A percentile compares a stretch with the other conserved stretches of the same genome.
Evolutionary conservation across 345 rosid species (phyloP).

Genomic region (Ceriops decandra): DNA sequence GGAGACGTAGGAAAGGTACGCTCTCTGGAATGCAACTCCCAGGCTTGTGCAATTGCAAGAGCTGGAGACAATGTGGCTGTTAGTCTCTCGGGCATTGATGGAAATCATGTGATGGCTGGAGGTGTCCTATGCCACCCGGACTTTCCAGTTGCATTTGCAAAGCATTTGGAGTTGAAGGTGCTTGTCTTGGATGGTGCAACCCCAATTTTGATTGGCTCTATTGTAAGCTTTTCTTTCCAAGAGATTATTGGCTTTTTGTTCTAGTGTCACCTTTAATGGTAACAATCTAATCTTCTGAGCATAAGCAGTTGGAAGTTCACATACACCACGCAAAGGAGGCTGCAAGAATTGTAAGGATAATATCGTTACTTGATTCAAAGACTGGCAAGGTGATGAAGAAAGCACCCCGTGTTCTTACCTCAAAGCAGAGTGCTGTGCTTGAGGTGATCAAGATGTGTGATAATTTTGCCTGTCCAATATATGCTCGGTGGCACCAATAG

Average conservation of each 20-base stretch:
- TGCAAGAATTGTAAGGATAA: constrained; percentile 59
- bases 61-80: constrained; percentile 83
- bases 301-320: constrained; percentile 80
- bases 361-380: constrained; percentile 71
- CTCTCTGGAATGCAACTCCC: constrained; percentile 71
- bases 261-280: neutral
- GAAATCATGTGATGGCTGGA: constrained; percentile 63
- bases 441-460: constrained; percentile 46
- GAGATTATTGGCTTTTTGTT: neutral
- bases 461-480: neutral
- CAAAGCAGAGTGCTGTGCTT: constrained; percentile 75
- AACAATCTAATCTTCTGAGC: constrained; percentile 15
- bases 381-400: constrained; percentile 79
- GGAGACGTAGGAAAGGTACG: constrained; percentile 73
- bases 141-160: constrained; percentile 65
- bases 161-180: constrained; percentile 71
- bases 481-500: neutral
- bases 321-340: constrained; percentile 84
- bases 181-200: constrained; percentile 63
- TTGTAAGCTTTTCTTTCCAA: constrained; percentile 35
- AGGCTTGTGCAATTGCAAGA: constrained; percentile 64
- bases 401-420: constrained; percentile 67
- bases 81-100: constrained; percentile 71
- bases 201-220: constrained; percentile 82
- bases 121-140: constrained; percentile 92